These are phyloP conservation scores for Elsinoe perseae DNA, from an alignment of 2,329 filamentous ascomycete species.

Conservation along the genomic window DNA sequence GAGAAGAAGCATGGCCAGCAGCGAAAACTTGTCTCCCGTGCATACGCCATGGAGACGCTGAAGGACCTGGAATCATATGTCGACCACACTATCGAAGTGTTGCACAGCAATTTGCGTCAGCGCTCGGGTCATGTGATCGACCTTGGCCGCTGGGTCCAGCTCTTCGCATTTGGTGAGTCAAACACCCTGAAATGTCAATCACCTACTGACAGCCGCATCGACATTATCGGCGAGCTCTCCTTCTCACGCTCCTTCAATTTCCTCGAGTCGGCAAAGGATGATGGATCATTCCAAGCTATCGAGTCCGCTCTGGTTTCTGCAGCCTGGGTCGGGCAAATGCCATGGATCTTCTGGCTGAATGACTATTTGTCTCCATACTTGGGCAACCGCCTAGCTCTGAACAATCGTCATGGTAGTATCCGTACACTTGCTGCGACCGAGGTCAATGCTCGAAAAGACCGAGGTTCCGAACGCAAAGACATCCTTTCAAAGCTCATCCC, in stretches of 20 bases:
- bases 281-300: slow-evolving; percentile 31
- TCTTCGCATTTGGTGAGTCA: slow-evolving; percentile 34
- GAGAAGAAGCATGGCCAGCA: slow-evolving; percentile 32
- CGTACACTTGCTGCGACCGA: slow-evolving; percentile 29
- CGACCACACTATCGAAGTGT: slow-evolving; percentile 31
- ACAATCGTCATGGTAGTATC: slow-evolving; percentile 29
- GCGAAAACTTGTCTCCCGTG: slow-evolving; percentile 29
- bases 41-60: slow-evolving; percentile 33
- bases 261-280: slow-evolving; percentile 29
- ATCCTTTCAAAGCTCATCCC: slow-evolving; percentile 34
- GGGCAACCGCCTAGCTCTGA: slow-evolving; percentile 32
- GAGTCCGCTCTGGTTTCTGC: slow-evolving; percentile 29
- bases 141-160: slow-evolving; percentile 34
- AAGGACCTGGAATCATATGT: slow-evolving; percentile 35
- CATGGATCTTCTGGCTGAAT: slow-evolving; percentile 29
- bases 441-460: slow-evolving; percentile 26
- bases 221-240: slow-evolving; percentile 38
- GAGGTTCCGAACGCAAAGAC: slow-evolving; percentile 30
- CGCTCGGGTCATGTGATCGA: slow-evolving; percentile 26
- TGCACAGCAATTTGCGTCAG: slow-evolving; percentile 29
- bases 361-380: slow-evolving; percentile 31
- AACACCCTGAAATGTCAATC: not conserved
- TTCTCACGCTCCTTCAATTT: slow-evolving; percentile 34
- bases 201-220: slow-evolving; percentile 20
- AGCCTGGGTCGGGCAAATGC: slow-evolving; percentile 34